A percentile compares a stretch with the other conserved stretches of the same genome.
Conservation (phyloP, 2,329 filamentous ascomycete genomes). For the Ambrosiella beaveri region DNA sequence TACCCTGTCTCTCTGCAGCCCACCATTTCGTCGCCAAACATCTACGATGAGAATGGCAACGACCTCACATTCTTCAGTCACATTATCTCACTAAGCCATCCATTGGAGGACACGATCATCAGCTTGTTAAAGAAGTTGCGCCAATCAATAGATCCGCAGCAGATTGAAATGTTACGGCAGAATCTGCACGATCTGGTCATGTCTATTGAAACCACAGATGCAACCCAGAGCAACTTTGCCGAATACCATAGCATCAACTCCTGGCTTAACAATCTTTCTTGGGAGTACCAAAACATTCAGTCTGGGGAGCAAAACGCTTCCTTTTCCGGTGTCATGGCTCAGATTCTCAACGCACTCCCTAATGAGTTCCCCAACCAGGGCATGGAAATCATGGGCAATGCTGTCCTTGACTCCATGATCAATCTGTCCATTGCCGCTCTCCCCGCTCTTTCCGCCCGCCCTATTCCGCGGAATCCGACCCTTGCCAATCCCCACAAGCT, state of each 20-base stretch:
- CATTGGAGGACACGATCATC: conserved; percentile 34
- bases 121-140: conserved; percentile 39
- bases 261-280: conserved; percentile 44
- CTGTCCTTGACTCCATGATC: conserved; percentile 50
- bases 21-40: conserved; percentile 33
- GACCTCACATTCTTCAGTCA: conserved; percentile 19
- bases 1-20: conserved; percentile 54
- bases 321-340: conserved; percentile 11
- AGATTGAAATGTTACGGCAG: conserved; percentile 38
- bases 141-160: conserved; percentile 44
- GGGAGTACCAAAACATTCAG: conserved; percentile 24
- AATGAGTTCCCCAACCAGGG: conserved; percentile 54
- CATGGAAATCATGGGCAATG: conserved; percentile 58
- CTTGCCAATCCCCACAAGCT: conserved; percentile 51
- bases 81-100: conserved; percentile 45
- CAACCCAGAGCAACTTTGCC: conserved; percentile 16
- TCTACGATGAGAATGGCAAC: conserved; percentile 9
- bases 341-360: conserved; percentile 43
- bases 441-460: conserved; percentile 39
- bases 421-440: conserved; percentile 42
- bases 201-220: conserved; percentile 20
- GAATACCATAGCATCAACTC: conserved; percentile 42
- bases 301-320: conserved; percentile 8
- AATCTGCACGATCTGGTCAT: conserved; percentile 8
- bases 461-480: conserved; percentile 38